phyloP scores from a whole-genome alignment of 1,139 yeast species.

The Hansenula sp. region DNA sequence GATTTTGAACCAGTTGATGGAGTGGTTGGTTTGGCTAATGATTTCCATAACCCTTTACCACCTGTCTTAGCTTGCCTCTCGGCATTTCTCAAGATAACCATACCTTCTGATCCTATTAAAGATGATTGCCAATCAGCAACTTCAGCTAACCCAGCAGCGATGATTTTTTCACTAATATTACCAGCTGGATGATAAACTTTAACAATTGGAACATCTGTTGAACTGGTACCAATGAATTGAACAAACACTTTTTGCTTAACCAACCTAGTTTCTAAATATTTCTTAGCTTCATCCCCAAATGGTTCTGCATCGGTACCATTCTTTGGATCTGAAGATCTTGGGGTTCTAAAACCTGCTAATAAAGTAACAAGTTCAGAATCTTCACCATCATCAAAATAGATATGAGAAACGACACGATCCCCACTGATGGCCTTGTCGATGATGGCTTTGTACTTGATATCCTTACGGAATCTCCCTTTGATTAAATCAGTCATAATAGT shows the following conservation, averaged over 20 bases:
- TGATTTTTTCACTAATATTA: conserved; percentile 65
- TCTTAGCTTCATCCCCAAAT: conserved; percentile 64
- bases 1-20: conserved; percentile 25
- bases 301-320: conserved; percentile 36
- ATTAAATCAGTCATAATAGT: conserved; percentile 11
- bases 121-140: conserved; percentile 82
- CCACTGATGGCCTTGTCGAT: conserved; percentile 79
- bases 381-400: conserved; percentile 49
- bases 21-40: conserved; percentile 23
- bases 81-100: conserved; percentile 60
- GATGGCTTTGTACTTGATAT: conserved; percentile 38
- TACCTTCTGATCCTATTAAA: conserved; percentile 61
- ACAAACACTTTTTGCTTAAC: conserved; percentile 61
- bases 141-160: conserved; percentile 69
- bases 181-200: conserved; percentile 65
- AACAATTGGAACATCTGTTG: conserved; percentile 61
- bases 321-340: conserved; percentile 51
- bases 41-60: conserved; percentile 63
- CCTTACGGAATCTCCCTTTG: conserved; percentile 22
- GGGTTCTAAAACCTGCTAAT: conserved; percentile 71
- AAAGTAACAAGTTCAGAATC: conserved; percentile 53
- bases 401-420: conserved; percentile 48
- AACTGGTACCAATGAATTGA: conserved; percentile 55
- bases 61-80: conserved; percentile 64
- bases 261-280: conserved; percentile 63